phyloP scores from a whole-genome alignment of 2,329 filamentous ascomycete species.

The Coniochaeta sp. region DNA sequence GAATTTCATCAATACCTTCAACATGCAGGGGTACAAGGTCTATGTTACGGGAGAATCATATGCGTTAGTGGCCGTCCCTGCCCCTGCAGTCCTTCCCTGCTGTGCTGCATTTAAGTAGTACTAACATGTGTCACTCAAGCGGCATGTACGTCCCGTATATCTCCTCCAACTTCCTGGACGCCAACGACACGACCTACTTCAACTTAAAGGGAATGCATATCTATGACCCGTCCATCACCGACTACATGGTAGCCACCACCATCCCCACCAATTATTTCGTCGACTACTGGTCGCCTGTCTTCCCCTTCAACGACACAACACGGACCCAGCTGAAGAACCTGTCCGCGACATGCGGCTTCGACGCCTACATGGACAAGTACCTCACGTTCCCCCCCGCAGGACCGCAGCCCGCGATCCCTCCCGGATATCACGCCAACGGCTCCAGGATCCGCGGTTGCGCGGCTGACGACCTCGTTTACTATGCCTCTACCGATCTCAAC shows the following conservation, averaged over 20 bases:
- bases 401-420: conserved; percentile 38
- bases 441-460: conserved; percentile 26
- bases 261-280: conserved; percentile 47
- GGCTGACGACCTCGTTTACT: conserved; percentile 45
- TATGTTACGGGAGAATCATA: conserved; percentile 66
- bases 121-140: not conserved
- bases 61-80: conserved; percentile 22
- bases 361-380: conserved; percentile 47
- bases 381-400: conserved; percentile 59
- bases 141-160: conserved; percentile 62
- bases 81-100: not conserved
- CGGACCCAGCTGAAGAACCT: not conserved
- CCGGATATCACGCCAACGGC: conserved; percentile 29
- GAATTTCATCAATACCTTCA: conserved; percentile 64
- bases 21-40: conserved; percentile 53
- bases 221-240: conserved; percentile 54
- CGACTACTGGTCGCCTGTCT: conserved; percentile 48
- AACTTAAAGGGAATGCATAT: conserved; percentile 60
- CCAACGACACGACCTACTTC: conserved; percentile 54
- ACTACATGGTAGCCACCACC: conserved; percentile 25
- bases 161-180: conserved; percentile 60
- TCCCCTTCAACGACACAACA: conserved; percentile 48
- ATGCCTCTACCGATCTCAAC: conserved; percentile 50
- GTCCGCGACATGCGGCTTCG: conserved; percentile 45
- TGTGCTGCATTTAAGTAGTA: not conserved